A percentile compares a stretch with the other conserved stretches of the same genome.
Conservation (phyloP, 2,329 filamentous ascomycete species). For the Fusarium torulosum region DNA sequence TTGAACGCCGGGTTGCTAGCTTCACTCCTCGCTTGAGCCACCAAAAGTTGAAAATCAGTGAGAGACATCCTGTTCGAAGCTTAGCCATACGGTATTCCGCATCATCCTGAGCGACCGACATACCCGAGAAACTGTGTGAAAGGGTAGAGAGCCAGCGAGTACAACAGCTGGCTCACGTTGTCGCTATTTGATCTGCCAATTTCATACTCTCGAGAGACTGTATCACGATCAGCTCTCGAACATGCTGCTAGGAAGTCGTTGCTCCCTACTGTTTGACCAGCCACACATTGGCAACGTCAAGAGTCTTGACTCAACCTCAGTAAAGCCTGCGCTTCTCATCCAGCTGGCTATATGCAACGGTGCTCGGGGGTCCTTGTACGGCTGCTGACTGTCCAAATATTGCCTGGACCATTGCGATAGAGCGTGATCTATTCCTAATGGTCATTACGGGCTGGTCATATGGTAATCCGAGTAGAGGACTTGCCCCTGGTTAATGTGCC, state of each 20-base stretch:
- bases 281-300: conserved; percentile 76
- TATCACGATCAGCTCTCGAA: conserved; percentile 9
- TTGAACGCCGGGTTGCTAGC: conserved; percentile 67
- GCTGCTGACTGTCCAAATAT: conserved; percentile 72
- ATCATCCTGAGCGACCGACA: conserved; percentile 34
- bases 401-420: conserved; percentile 75
- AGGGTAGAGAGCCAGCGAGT: conserved; percentile 68
- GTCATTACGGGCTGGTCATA: conserved; percentile 18
- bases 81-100: conserved; percentile 12
- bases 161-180: conserved; percentile 66
- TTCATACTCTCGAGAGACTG: conserved; percentile 64
- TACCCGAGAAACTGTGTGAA: conserved; percentile 65
- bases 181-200: conserved; percentile 67
- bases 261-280: conserved; percentile 73
- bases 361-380: conserved; percentile 74
- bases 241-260: not conserved
- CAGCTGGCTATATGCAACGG: conserved; percentile 70
- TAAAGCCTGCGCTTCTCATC: conserved; percentile 73
- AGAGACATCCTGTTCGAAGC: conserved; percentile 63
- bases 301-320: conserved; percentile 74
- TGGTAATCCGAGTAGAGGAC: conserved; percentile 27
- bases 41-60: conserved; percentile 68
- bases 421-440: conserved; percentile 66
- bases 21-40: conserved; percentile 67
- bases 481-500: conserved; percentile 76